Evolutionary conservation across 163 green algal species (phyloP).

Genomic region (Chlorella variabilis): DNA sequence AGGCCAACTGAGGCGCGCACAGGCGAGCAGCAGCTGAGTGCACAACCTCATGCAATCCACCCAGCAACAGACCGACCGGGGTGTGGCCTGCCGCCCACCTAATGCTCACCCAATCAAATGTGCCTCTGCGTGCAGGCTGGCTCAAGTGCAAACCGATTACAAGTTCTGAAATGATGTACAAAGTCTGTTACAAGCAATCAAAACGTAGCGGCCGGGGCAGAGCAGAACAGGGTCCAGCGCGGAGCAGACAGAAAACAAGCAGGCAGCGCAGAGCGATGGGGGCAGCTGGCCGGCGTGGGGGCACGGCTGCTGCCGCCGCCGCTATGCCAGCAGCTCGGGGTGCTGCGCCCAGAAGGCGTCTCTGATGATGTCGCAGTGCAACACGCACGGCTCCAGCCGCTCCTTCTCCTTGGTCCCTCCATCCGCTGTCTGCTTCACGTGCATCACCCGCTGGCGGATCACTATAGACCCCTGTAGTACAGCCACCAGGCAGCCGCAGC

Average conservation of each 20-base stretch:
- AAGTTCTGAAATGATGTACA: conserved; percentile 1
- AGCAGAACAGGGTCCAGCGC: no score
- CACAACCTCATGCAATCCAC: background rate
- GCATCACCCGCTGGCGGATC: conserved; percentile 50
- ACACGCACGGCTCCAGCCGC: conserved; percentile 58
- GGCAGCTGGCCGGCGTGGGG: no score
- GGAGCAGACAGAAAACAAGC: background rate
- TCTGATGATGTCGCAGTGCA: conserved; percentile 87
- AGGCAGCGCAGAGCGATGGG: no score
- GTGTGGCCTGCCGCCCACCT: no score
- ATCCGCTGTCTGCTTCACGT: conserved; percentile 58
- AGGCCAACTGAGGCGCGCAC: background rate
- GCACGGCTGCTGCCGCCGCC: background rate
- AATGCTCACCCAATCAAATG: no score
- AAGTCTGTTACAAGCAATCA: no score
- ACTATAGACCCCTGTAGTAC: conserved; percentile 82
- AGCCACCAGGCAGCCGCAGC: no score
- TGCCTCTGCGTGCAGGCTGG: no score
- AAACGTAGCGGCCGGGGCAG: background rate
- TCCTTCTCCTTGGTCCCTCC: conserved; percentile 41
- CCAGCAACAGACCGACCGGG: no score
- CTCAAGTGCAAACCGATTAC: background rate
- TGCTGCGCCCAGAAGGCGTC: conserved; percentile 81
- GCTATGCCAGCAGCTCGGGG: conserved; percentile 35
- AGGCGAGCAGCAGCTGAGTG: background rate